phyloP scores from a whole-genome alignment of 1,284 basidiomycete species.

The Puccinia brachypodii region DNA sequence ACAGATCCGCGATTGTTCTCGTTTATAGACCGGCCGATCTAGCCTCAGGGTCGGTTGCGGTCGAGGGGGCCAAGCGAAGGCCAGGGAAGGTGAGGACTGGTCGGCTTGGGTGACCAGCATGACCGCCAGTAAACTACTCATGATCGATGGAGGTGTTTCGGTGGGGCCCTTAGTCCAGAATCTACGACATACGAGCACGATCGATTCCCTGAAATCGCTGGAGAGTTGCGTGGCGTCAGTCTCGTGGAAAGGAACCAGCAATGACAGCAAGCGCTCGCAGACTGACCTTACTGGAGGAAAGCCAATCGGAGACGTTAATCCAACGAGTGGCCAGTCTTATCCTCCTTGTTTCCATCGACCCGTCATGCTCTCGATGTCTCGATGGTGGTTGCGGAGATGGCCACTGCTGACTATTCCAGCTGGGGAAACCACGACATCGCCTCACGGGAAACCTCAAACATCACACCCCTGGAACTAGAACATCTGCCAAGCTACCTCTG shows the following conservation, averaged over 20 bases:
- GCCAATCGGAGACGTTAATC: not conserved
- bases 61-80: slow-evolving; percentile 46
- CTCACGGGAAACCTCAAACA: too few species aligned
- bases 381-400: not conserved
- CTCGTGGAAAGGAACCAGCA: not conserved
- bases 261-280: not conserved
- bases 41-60: slow-evolving; percentile 31
- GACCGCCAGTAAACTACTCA: slow-evolving; percentile 36
- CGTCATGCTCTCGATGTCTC: not conserved
- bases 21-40: slow-evolving; percentile 43
- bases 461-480: too few species aligned
- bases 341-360: not conserved
- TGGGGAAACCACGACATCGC: too few species aligned
- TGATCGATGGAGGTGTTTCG: not conserved
- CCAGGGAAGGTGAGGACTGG: slow-evolving; percentile 37
- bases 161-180: not conserved
- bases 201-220: not conserved
- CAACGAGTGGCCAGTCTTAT: not conserved
- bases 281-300: not conserved
- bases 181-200: not conserved
- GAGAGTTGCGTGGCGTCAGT: not conserved
- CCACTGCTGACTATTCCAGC: too few species aligned
- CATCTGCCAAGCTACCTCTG: too few species aligned
- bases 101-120: slow-evolving; percentile 42
- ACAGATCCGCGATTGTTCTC: slow-evolving; percentile 22